Conservation (phyloP, 345 rosid genomes). For the Stellera chamaejasme region DNA sequence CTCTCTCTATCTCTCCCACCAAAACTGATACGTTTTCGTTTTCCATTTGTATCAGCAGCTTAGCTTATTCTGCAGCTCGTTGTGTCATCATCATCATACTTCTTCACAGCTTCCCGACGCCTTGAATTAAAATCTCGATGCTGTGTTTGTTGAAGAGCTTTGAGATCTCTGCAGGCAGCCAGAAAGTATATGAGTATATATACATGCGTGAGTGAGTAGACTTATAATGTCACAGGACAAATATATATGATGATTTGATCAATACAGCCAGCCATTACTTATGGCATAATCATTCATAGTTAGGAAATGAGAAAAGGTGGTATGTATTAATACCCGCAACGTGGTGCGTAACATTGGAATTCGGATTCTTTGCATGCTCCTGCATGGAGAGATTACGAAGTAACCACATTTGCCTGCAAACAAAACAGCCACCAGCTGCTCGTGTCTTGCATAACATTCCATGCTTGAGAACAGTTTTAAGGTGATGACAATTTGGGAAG, state of each 20-base stretch:
- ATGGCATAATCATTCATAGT: too few species aligned
- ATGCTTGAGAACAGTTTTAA: conserved; percentile 93
- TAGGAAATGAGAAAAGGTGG: neutral
- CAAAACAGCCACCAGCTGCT: conserved; percentile 88
- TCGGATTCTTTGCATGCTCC: conserved; percentile 97
- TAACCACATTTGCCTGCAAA: conserved; percentile 99
- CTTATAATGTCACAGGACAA: neutral
- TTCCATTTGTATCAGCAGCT: conserved; percentile 49
- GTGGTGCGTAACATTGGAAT: conserved; percentile 66
- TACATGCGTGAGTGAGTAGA: neutral
- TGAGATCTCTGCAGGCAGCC: conserved; percentile 64
- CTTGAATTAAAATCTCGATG: conserved; percentile 89
- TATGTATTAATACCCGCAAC: conserved; percentile 59
- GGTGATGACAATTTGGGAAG: conserved; percentile 94
- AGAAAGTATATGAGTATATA: conserved; percentile 4
- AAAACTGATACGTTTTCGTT: too few species aligned
- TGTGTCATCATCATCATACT: conserved; percentile 83
- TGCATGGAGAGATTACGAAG: conserved; percentile 93
- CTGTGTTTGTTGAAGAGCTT: conserved; percentile 84
- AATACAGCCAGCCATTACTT: too few species aligned
- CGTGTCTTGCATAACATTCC: conserved; percentile 84
- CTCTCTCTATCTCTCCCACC: too few species aligned
- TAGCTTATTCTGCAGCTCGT: conserved; percentile 87
- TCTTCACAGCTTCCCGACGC: conserved; percentile 99
- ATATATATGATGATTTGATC: too few species aligned